Evolutionary conservation across 192 early-diverging fungal genomes (phyloP).

Genomic region (Backusella liffmaniae): DNA sequence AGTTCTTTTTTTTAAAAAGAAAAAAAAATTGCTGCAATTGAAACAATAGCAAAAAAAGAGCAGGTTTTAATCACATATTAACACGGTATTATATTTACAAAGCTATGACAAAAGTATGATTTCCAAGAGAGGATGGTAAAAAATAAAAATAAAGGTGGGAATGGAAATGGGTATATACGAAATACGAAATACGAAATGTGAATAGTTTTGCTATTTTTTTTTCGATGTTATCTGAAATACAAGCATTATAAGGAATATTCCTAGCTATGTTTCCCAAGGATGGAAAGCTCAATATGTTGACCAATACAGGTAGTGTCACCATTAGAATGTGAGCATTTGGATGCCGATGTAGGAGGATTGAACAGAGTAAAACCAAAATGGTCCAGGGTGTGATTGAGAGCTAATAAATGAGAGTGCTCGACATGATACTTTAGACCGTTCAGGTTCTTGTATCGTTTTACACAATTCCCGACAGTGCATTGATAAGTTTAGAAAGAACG

Average conservation of each 20-base stretch:
- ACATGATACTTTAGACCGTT: conserved; percentile 96
- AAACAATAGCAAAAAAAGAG: not conserved
- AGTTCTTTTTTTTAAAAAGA: not conserved
- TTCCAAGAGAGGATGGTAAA: not conserved
- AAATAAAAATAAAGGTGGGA: not conserved
- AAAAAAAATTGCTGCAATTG: not conserved
- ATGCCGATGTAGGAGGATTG: not conserved
- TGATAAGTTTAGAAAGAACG: conserved; percentile 63
- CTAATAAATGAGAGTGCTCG: conserved; percentile 77
- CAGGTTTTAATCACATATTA: not conserved
- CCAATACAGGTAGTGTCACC: not conserved
- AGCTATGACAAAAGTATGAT: not conserved
- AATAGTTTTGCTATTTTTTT: not conserved
- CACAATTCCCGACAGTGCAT: conserved; percentile 80
- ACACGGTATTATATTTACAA: not conserved
- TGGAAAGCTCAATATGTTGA: not conserved
- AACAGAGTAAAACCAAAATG: conserved; percentile 28
- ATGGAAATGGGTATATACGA: not conserved
- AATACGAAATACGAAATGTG: not conserved
- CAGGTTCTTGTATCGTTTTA: conserved; percentile 95
- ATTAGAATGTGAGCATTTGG: not conserved
- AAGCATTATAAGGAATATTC: not conserved
- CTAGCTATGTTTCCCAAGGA: not conserved
- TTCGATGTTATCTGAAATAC: not conserved
- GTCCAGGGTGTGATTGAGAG: conserved; percentile 32